A percentile compares a stretch with the other conserved stretches of the same genome.
These are phyloP conservation scores for Xylaria hypoxylon DNA, from an alignment of 2,329 filamentous ascomycete genomes.

Conservation along the genomic window DNA sequence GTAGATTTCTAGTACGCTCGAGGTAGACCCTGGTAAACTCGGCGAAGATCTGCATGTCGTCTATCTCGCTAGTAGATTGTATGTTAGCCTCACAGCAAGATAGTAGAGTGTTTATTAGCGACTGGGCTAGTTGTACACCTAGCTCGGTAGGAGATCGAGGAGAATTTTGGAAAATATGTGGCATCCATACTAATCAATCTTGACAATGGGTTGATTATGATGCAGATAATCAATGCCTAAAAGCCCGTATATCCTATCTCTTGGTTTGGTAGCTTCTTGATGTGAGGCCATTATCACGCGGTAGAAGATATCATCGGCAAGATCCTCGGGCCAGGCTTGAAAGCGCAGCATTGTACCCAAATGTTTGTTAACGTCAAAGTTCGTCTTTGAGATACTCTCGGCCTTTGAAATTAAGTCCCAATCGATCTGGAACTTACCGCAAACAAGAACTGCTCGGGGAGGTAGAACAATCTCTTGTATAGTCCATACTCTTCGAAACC, in stretches of 20 bases:
- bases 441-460: slow-evolving; percentile 28
- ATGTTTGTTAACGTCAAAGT: slow-evolving; percentile 28
- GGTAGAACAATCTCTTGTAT: slow-evolving; percentile 33
- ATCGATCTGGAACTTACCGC: slow-evolving; percentile 28
- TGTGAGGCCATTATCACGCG: slow-evolving; percentile 31
- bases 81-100: slow-evolving; percentile 8
- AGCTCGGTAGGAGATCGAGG: background rate
- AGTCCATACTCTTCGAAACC: slow-evolving; percentile 35
- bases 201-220: slow-evolving; percentile 17
- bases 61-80: slow-evolving; percentile 3
- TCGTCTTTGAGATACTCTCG: slow-evolving; percentile 6
- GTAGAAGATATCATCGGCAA: slow-evolving; percentile 24
- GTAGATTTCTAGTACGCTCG: slow-evolving; percentile 17
- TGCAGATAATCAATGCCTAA: slow-evolving; percentile 23
- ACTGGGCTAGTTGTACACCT: background rate
- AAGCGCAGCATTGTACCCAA: slow-evolving; percentile 27
- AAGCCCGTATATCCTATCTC: slow-evolving; percentile 39
- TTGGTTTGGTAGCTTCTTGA: slow-evolving; percentile 28
- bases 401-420: slow-evolving; percentile 32
- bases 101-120: slow-evolving; percentile 12
- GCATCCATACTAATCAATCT: slow-evolving; percentile 31
- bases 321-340: slow-evolving; percentile 25
- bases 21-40: slow-evolving; percentile 31
- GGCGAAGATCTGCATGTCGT: slow-evolving; percentile 22
- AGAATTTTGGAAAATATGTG: slow-evolving; percentile 3